Evolutionary conservation across 768 basidiomycete genomes (phyloP).

Genomic region (Dioszegia aurantiaca): DNA sequence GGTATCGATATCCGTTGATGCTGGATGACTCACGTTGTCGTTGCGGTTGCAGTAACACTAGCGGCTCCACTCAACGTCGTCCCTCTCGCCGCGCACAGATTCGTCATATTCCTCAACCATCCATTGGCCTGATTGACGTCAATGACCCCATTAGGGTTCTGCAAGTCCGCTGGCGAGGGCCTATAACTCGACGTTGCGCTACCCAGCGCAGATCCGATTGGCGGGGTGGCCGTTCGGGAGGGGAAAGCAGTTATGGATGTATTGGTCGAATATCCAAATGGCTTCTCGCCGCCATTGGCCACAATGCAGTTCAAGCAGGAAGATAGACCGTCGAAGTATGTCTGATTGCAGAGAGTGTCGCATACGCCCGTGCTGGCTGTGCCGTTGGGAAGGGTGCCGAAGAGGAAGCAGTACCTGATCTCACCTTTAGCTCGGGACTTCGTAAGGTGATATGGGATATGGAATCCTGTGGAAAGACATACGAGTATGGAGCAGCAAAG

Average conservation of each 20-base stretch:
- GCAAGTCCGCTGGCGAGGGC: neutral
- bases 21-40: conserved; percentile 18
- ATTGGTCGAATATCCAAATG: conserved; percentile 13
- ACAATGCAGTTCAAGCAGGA: conserved; percentile 22
- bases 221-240: neutral
- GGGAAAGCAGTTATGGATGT: neutral
- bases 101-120: conserved; percentile 18
- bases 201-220: too few species aligned
- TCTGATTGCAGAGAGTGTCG: conserved; percentile 5
- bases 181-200: too few species aligned
- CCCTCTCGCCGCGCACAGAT: neutral
- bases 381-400: conserved; percentile 3
- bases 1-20: neutral
- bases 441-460: too few species aligned
- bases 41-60: conserved; percentile 17
- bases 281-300: conserved; percentile 14
- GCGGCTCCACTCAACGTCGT: conserved; percentile 1
- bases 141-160: conserved; percentile 16
- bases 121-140: conserved; percentile 16
- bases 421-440: neutral
- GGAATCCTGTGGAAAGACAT: neutral
- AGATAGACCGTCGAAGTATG: conserved; percentile 11
- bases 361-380: neutral
- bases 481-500: neutral
- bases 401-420: conserved; percentile 15